A percentile compares a stretch with the other conserved stretches of the same genome.
Evolutionary conservation across 2,329 filamentous ascomycete genomes (phyloP).

Genomic region (Neofusicoccum ribis): DNA sequence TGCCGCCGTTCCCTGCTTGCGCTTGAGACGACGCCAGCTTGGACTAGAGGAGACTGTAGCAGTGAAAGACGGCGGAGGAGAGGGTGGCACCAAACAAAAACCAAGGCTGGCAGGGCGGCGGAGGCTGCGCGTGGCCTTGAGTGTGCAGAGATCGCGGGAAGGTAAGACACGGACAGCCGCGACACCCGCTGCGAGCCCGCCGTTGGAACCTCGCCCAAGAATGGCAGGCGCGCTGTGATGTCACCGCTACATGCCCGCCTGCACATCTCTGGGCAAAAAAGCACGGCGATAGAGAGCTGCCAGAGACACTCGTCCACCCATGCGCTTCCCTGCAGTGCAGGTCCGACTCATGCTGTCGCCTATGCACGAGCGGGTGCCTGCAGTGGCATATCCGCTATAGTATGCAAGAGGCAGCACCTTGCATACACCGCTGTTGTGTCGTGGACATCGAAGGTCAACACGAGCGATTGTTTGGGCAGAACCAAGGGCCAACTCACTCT

Average conservation of each 20-base stretch:
- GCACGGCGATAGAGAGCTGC: background rate
- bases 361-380: background rate
- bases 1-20: slow-evolving; percentile 1
- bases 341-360: background rate
- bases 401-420: background rate
- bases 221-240: background rate
- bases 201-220: background rate
- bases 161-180: background rate
- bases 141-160: slow-evolving; percentile 1
- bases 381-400: background rate
- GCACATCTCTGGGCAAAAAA: background rate
- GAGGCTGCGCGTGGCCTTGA: background rate
- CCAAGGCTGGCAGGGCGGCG: background rate
- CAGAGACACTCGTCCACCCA: background rate
- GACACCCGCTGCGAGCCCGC: background rate
- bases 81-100: background rate
- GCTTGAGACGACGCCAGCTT: slow-evolving; percentile 5
- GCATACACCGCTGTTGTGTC: background rate
- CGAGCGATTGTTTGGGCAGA: background rate
- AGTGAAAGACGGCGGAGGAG: background rate
- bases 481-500: background rate
- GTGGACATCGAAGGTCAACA: background rate
- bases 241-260: background rate
- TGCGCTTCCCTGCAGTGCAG: background rate
- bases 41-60: background rate